Base-by-base conservation (phyloP, 106 monocot genomes). In the Phalaenopsis equestris region DNA sequence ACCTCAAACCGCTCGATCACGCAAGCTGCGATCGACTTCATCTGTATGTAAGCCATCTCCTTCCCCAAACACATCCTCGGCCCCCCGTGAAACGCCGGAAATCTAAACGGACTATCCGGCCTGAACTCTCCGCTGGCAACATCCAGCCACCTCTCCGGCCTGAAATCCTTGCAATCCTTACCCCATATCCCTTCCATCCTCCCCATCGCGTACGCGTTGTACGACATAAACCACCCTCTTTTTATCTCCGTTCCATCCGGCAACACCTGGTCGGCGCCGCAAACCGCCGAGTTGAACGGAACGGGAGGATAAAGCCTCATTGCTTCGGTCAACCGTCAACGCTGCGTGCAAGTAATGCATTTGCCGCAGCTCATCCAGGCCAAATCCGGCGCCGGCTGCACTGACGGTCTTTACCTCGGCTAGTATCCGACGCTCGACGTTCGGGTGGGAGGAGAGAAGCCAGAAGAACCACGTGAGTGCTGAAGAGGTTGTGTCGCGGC, bases 231-330 rank as follows among this genome's bases (percentile, higher is more conserved):
- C 83, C 78, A 78, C 5, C 86, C 83, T 55, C 81, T 83, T 61
- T 76, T 80, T 15, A 83, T 73, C n/a, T 72, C 73, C 0, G 77
- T 87, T 17, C 86, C 86, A n/a, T 83, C 83, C 21, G 83, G 86
- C 80, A 87, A 4, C 46, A 77, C 80, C 6, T 83, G 74, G 57
- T 83, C 83, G 42, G 45, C 76, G 17, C 39, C 1, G 72, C 86
- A 83, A 3, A 2, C 6, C 5, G 3, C 7, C 41, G 68, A 38
- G 77, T 83, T 77, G 5, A 77, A n/a, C n/a, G 83, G 67, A 36
- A 83, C 83, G 12, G 86, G 83, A 17, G 86, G 86, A 56, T 87
- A 87, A 39, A 87, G 70, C 81, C 86, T 80, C 86, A 87, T 77
- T 19, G 86, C 55, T 81, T 87, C 86, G 14, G 83, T 79, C 10